Evolutionary conservation across 805 yeast genomes (phyloP).

Genomic region (Metschnikowia bowlesiae): DNA sequence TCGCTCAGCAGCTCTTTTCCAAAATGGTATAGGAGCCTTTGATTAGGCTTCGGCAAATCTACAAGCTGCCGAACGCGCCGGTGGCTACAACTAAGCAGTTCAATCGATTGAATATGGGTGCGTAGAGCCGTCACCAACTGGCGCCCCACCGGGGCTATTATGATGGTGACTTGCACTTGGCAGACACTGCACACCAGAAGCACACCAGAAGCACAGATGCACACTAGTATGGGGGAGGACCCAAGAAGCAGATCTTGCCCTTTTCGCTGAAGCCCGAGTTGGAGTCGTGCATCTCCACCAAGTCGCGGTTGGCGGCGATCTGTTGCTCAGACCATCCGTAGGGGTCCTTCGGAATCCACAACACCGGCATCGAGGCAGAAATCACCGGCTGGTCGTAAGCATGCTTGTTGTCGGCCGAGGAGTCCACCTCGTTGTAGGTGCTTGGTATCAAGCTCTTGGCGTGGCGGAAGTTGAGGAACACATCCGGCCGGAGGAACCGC

Average conservation of each 20-base stretch:
- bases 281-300: conserved; percentile 62
- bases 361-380: conserved; percentile 59
- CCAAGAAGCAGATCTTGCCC: conserved; percentile 30
- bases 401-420: conserved; percentile 44
- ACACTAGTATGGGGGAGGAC: conserved; percentile 28
- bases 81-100: too few species aligned
- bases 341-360: conserved; percentile 92
- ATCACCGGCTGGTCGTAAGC: conserved; percentile 80
- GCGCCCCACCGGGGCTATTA: too few species aligned
- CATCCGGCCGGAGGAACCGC: conserved; percentile 56
- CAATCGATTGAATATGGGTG: too few species aligned
- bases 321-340: conserved; percentile 70
- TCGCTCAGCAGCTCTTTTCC: too few species aligned
- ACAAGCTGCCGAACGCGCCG: too few species aligned
- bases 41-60: too few species aligned
- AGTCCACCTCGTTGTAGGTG: conserved; percentile 32
- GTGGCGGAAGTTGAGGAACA: conserved; percentile 44
- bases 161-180: too few species aligned
- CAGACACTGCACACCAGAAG: too few species aligned
- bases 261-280: conserved; percentile 50
- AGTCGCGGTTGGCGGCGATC: conserved; percentile 50
- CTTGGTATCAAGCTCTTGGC: conserved; percentile 34
- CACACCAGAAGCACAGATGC: too few species aligned
- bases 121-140: too few species aligned
- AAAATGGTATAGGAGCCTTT: too few species aligned